Evolutionary conservation across 257 asterid species (phyloP).

Genomic region (Coffea canephora): DNA sequence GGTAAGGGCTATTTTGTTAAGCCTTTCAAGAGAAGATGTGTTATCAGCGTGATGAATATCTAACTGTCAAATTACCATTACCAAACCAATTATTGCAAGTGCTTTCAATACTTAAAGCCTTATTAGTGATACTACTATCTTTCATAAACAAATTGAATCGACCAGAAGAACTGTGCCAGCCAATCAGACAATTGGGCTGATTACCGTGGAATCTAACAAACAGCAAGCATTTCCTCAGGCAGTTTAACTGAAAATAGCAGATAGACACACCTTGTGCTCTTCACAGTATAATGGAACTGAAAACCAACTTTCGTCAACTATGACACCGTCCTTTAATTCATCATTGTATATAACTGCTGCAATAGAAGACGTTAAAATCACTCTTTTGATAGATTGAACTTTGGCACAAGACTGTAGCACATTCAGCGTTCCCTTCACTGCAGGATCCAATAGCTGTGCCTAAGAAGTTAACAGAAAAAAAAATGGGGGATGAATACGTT

Average conservation of each 20-base stretch:
- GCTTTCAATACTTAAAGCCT: too few species aligned
- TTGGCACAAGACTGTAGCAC: slow-evolving; percentile 44
- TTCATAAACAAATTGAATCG: neutral
- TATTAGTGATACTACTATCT: neutral
- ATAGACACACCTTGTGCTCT: slow-evolving; percentile 41
- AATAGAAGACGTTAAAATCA: slow-evolving; percentile 51
- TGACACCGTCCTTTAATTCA: slow-evolving; percentile 22
- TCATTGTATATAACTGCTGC: slow-evolving; percentile 30
- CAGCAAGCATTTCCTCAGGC: neutral
- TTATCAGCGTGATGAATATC: too few species aligned
- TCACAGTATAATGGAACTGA: slow-evolving; percentile 52
- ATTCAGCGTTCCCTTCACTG: slow-evolving; percentile 52
- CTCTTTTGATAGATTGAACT: slow-evolving; percentile 36
- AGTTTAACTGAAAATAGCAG: neutral
- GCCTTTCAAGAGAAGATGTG: too few species aligned
- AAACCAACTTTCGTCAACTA: slow-evolving; percentile 62
- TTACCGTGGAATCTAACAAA: neutral
- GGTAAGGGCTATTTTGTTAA: too few species aligned
- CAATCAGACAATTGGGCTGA: neutral
- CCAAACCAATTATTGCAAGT: too few species aligned
- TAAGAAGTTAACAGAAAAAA: slow-evolving; percentile 8
- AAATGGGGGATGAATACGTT: neutral
- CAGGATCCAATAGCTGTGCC: slow-evolving; percentile 56
- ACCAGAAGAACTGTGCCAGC: neutral
- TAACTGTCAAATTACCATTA: too few species aligned